Base-by-base conservation (phyloP, 306 rosid genomes). In the Fragaria vesca region DNA sequence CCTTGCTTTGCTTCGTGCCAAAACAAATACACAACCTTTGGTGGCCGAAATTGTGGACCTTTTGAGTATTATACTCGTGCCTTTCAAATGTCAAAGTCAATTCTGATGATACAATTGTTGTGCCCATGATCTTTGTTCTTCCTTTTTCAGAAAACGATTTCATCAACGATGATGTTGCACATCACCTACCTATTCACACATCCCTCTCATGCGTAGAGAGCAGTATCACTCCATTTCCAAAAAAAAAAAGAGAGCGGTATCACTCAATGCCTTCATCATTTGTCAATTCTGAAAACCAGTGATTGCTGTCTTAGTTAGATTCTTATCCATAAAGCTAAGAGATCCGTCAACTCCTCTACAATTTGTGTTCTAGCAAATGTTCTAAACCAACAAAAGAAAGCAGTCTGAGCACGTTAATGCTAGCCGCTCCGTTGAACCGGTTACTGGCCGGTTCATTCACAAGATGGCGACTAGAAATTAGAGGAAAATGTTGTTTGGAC, bases 1-100 rank as follows among this genome's bases (percentile, higher is more conserved):
- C 66, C 12, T 34, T 52, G 32, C 48, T 6, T 36, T 54, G 34
- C 50, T 54, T 28, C 9, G 6, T 8, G 20, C 72, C 17, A 0
- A 45, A 45, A 69, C 16, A 66, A 36, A 16, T 4, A 21, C 18
- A 26, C 18, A 26, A 61, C 42, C 68, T 5, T 21, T 45, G 54
- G 73, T 38, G 54, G 36, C 72, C 54, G 54, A 42, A 68, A 21
- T n/a, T 42, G 36, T 68, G 72, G 72, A 68, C 72, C 32, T 17
- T 38, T 20, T 40, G 24, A 65, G 46, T 65, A 7, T 65, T 63
- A 0, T 6, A 17, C 24, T 34, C 21, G 42, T 6, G 5, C 21
- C 21, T 7, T 16, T 65, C 69, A 34, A 65, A 65, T 65, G 24
- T 34, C 46, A 65, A 65, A 16, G 43, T 46, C 45, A 34, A 16